Percentiles rank a stretch among this genome's conserved stretches.
These are phyloP conservation scores for Candida awuae DNA, from an alignment of 805 yeast species.

Conservation along the genomic window DNA sequence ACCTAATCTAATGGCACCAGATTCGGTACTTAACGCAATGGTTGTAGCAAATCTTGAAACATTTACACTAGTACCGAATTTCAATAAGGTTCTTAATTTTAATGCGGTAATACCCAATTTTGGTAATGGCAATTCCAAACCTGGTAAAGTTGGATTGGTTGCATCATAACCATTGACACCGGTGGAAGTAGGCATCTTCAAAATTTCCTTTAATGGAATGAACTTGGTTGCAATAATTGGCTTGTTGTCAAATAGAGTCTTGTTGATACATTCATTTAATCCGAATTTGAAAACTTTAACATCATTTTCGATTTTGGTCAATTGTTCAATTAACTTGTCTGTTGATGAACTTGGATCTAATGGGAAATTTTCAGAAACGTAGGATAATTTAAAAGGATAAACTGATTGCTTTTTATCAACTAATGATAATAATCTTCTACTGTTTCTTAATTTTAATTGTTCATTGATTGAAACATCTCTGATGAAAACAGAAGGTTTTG, in stretches of 20 bases:
- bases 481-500: constrained; percentile 64
- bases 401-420: constrained; percentile 75
- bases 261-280: constrained; percentile 67
- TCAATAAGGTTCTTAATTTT: constrained; percentile 55
- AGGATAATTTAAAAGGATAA: constrained; percentile 82
- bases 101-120: constrained; percentile 63
- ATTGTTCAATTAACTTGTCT: constrained; percentile 29
- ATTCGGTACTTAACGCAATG: constrained; percentile 44
- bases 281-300: constrained; percentile 64
- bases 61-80: constrained; percentile 42
- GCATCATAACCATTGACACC: constrained; percentile 64
- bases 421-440: constrained; percentile 61
- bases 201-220: constrained; percentile 59
- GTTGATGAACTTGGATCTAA: constrained; percentile 29
- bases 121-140: constrained; percentile 70
- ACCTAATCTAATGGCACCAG: constrained; percentile 65
- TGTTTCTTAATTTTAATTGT: constrained; percentile 63
- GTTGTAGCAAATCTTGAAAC: constrained; percentile 79
- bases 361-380: constrained; percentile 59
- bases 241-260: constrained; percentile 66
- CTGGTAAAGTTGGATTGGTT: constrained; percentile 55
- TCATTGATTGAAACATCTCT: constrained; percentile 84
- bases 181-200: constrained; percentile 56
- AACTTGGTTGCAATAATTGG: constrained; percentile 69
- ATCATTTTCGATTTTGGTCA: constrained; percentile 43